These are phyloP conservation scores for Ogataea ganodermae DNA, from an alignment of 805 yeast species.

Conservation along the genomic window DNA sequence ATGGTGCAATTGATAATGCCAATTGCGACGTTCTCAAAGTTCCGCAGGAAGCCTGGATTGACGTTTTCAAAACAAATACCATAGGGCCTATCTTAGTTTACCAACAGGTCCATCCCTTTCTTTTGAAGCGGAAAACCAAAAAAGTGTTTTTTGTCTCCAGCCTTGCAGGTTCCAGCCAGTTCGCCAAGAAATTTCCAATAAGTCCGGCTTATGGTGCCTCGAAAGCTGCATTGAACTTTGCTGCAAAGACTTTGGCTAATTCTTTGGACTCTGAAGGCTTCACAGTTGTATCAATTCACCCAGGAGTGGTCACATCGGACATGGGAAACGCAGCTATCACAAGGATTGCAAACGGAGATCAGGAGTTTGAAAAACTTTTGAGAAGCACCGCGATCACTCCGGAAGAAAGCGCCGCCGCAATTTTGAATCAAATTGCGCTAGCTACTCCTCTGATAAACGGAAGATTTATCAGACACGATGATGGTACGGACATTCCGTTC, in stretches of 20 bases:
- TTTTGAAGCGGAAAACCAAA: conserved; percentile 29
- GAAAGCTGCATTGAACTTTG: conserved; percentile 39
- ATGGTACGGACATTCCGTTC: background rate
- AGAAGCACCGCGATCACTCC: background rate
- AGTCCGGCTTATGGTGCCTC: conserved; percentile 36
- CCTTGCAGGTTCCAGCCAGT: conserved; percentile 32
- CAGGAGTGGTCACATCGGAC: background rate
- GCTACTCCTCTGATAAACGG: background rate
- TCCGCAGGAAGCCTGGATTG: background rate
- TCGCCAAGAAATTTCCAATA: conserved; percentile 22
- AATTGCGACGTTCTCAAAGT: background rate
- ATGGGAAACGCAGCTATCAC: background rate
- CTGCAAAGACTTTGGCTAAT: background rate
- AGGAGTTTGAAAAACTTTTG: background rate
- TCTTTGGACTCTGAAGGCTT: background rate
- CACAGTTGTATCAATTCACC: background rate
- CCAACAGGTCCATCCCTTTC: conserved; percentile 33
- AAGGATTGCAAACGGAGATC: background rate
- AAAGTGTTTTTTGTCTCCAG: conserved; percentile 36
- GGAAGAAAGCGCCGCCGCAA: background rate
- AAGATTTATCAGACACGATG: background rate
- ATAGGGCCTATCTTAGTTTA: conserved; percentile 36
- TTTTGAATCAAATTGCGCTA: background rate
- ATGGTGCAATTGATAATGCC: conserved; percentile 31
- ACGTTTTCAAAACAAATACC: conserved; percentile 26